Base-by-base conservation (phyloP, 768 basidiomycete species). In the Tricholoma flavovirens region DNA sequence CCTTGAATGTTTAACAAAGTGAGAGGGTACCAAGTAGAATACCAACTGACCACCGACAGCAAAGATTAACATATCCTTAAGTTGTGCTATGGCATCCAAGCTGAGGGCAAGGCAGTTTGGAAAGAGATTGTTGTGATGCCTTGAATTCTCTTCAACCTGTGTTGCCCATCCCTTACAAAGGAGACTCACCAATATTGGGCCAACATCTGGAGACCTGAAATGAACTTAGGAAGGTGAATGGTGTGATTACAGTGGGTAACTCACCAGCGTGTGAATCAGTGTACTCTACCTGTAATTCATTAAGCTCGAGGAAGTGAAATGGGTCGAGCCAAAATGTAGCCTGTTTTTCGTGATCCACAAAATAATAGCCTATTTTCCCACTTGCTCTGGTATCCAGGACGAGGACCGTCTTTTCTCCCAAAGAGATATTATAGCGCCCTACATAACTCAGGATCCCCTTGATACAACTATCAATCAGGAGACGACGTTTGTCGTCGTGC, bases 51-150 rank as follows among this genome's bases (percentile, higher is more conserved):
- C 54, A 48, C 54, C 30, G n/a, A 49, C 19, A 21, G 45, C 19
- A 40, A 19, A 36, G 22, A 55, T 55, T 11, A 55, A 55, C 36
- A 35, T 55, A 22, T 48, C 54, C 26, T 26, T 38, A 6, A 55
- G 17, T n/a, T 55, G 42, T 0, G 43, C 26, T 26, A 55, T 8
- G 33, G 35, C 48, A 36, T 49, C 46, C 7, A 32, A 19, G 9
- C 30, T 49, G 24, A 48, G 12, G 5, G n/a, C 35, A 36, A 19
- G 14, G 35, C 49, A 12, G 14, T 55, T 22, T 21, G 54, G 54
- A 35, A 55, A 55, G 43, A 55, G 46, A 36, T 55, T 46, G 24
- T 49, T 55, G 19, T 55, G 54, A 19, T n/a, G 35, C 54, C 54
- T 55, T 14, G 21, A 12, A 10, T 19, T n/a, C 9, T 10, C 11